Conservation (phyloP, 1,139 yeast genomes). For the Taphrina flavorubra region DNA sequence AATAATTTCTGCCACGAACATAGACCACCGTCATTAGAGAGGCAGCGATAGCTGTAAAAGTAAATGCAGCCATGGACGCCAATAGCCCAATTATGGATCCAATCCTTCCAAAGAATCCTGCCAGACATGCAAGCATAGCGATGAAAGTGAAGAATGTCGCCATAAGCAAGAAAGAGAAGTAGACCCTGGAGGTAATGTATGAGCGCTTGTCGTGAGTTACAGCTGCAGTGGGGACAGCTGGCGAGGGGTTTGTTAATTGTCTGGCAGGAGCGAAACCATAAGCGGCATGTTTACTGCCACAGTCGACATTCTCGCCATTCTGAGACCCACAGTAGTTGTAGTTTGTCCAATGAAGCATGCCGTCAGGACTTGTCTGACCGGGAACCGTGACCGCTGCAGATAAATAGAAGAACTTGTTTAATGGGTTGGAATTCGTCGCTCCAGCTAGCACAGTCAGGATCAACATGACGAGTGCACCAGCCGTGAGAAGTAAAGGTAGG, state of each 20-base stretch:
- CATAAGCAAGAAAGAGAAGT: constrained; percentile 70
- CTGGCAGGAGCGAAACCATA: constrained; percentile 70
- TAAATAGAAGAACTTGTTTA: constrained; percentile 70
- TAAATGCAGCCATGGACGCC: constrained; percentile 13
- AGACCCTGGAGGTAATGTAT: constrained; percentile 68
- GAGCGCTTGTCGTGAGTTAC: constrained; percentile 57
- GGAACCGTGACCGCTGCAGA: constrained; percentile 68
- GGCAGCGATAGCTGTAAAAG: constrained; percentile 54
- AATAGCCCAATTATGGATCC: constrained; percentile 22
- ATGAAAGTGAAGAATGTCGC: constrained; percentile 63
- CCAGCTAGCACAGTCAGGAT: constrained; percentile 72
- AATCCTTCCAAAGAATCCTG: constrained; percentile 29
- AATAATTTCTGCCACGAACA: constrained; percentile 65
- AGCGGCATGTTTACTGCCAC: constrained; percentile 61
- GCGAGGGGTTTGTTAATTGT: constrained; percentile 57
- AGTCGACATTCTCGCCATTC: constrained; percentile 55
- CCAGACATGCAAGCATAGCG: constrained; percentile 56
- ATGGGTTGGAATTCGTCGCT: constrained; percentile 57
- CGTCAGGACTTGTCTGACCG: constrained; percentile 52
- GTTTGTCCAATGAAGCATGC: constrained; percentile 70
- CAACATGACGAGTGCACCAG: constrained; percentile 57
- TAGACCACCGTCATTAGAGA: constrained; percentile 63
- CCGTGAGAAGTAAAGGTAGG: constrained; percentile 29
- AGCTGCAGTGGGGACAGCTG: constrained; percentile 60
- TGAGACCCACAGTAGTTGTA: constrained; percentile 66